These are phyloP conservation scores for Sclerotinia nivalis DNA, from an alignment of 2,329 filamentous ascomycete genomes.

Conservation along the genomic window DNA sequence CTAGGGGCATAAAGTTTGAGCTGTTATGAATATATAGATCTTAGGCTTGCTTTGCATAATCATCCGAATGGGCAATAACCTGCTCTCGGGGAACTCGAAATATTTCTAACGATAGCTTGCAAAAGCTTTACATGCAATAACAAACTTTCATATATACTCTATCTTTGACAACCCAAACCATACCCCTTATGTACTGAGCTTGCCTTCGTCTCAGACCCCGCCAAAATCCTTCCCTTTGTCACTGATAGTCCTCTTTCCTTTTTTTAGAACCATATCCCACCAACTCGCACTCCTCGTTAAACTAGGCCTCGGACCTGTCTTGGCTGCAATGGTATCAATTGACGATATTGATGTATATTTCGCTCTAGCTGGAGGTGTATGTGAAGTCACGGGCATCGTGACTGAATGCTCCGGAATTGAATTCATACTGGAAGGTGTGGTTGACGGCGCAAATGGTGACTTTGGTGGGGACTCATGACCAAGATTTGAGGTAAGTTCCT, in stretches of 20 bases:
- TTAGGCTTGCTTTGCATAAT: not conserved
- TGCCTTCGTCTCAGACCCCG: not conserved
- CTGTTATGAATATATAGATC: too few relatives aligned
- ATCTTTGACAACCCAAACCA: not conserved
- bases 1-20: too few relatives aligned
- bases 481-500: conserved; percentile 1
- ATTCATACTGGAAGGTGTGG: not conserved
- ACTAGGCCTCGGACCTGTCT: conserved; percentile 3
- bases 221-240: not conserved
- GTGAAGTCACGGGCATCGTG: not conserved
- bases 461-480: not conserved
- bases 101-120: not conserved
- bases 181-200: not conserved
- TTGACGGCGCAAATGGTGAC: not conserved
- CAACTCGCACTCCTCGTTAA: conserved; percentile 13
- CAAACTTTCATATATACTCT: not conserved
- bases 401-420: conserved; percentile 11
- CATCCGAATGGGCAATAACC: not conserved
- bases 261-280: conserved; percentile 5
- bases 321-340: conserved; percentile 1
- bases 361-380: not conserved
- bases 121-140: not conserved
- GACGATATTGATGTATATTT: conserved; percentile 11
- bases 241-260: conserved; percentile 1
- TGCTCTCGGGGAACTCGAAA: not conserved